Evolutionary conservation across 495 filamentous ascomycete genomes (phyloP).

Genomic region (Rhizodiscina lignyota): DNA sequence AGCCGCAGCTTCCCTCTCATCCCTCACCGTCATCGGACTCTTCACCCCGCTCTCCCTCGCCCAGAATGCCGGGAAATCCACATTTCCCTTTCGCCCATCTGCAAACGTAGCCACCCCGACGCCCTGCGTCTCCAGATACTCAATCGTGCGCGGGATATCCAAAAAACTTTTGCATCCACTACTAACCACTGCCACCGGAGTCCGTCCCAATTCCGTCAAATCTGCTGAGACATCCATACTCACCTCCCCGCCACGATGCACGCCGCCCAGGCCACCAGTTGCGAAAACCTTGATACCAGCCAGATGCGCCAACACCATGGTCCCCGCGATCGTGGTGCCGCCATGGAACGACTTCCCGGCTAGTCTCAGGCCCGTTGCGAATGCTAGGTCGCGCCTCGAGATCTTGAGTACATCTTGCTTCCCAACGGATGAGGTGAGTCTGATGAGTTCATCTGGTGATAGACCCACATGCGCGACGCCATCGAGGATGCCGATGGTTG

Average conservation of each 20-base stretch:
- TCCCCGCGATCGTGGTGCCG: slow-evolving; percentile 84
- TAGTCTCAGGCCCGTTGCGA: slow-evolving; percentile 57
- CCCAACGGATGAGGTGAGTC: slow-evolving; percentile 49
- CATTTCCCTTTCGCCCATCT: slow-evolving; percentile 42
- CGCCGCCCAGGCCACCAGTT: slow-evolving; percentile 71
- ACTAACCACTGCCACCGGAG: slow-evolving; percentile 72
- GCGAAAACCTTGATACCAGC: slow-evolving; percentile 90
- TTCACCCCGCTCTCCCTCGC: slow-evolving; percentile 64
- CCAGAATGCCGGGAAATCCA: slow-evolving; percentile 86
- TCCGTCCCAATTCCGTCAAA: slow-evolving; percentile 85
- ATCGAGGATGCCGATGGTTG: slow-evolving; percentile 71
- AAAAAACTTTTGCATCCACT: slow-evolving; percentile 92
- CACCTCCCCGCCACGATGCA: slow-evolving; percentile 76
- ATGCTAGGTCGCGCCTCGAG: slow-evolving; percentile 72
- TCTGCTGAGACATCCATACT: slow-evolving; percentile 92
- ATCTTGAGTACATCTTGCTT: slow-evolving; percentile 54
- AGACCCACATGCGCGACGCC: slow-evolving; percentile 74
- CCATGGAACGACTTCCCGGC: slow-evolving; percentile 54
- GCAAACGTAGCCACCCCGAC: slow-evolving; percentile 78
- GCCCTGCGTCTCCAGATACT: slow-evolving; percentile 90
- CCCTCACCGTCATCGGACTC: slow-evolving; percentile 56
- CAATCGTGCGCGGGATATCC: slow-evolving; percentile 77
- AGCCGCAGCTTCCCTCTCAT: slow-evolving; percentile 68
- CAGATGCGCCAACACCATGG: slow-evolving; percentile 73
- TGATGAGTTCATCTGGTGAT: slow-evolving; percentile 45